Percentiles rank a stretch among this genome's conserved stretches.
These are phyloP conservation scores for Mucor circinelloides DNA, from an alignment of 371 early-diverging fungal species.

Conservation along the genomic window DNA sequence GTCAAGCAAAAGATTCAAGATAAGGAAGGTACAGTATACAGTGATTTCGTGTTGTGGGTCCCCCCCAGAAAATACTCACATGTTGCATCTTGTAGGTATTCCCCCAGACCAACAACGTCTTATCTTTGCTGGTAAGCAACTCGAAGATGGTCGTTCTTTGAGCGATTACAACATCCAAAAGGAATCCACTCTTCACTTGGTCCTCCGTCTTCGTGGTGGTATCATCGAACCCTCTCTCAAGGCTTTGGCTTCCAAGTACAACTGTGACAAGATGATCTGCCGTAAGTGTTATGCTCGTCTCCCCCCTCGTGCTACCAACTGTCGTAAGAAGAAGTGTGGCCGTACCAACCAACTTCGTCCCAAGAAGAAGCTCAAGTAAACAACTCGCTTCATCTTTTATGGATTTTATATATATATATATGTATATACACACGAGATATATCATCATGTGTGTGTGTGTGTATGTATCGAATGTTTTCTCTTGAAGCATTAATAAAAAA, in stretches of 20 bases:
- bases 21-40: constrained; percentile 73
- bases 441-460: background rate
- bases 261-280: constrained; percentile 99
- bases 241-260: constrained; percentile 95
- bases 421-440: background rate
- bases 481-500: background rate
- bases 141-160: constrained; percentile 93
- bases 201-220: constrained; percentile 96
- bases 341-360: constrained; percentile 98
- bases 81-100: constrained; percentile 65
- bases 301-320: constrained; percentile 98
- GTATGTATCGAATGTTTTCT: constrained; percentile 7
- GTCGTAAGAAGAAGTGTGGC: constrained; percentile 99
- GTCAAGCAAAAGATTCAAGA: constrained; percentile 98
- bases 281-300: constrained; percentile 99
- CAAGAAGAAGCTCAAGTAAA: constrained; percentile 80
- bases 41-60: background rate
- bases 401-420: background rate
- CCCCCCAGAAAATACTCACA: background rate
- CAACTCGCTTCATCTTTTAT: constrained; percentile 20
- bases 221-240: constrained; percentile 95
- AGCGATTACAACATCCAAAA: constrained; percentile 87
- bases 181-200: constrained; percentile 97
- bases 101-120: constrained; percentile 99
- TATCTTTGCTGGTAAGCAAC: constrained; percentile 99